Evolutionary conservation across 148 eudicot species (phyloP).

Genomic region (Chenopodium album): DNA sequence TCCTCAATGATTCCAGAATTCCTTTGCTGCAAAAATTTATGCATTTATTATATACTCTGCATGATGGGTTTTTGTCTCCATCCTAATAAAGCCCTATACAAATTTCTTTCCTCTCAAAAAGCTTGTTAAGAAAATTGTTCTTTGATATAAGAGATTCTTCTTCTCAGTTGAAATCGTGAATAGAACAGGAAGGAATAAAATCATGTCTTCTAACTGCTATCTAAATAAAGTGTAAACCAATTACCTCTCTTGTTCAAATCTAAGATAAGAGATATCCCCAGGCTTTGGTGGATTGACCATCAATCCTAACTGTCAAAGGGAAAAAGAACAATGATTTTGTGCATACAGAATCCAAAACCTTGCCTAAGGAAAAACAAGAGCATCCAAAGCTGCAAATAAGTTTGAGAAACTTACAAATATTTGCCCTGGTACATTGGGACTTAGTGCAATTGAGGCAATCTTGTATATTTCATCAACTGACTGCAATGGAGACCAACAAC

Average conservation of each 20-base stretch:
- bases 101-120: neutral
- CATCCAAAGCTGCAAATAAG: neutral
- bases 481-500: constrained; percentile 42
- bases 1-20: constrained; percentile 81
- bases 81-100: neutral
- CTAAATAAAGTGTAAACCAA: neutral
- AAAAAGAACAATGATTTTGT: constrained; percentile 13
- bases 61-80: neutral
- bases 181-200: neutral
- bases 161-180: neutral
- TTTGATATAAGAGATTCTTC: neutral
- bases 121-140: neutral
- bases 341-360: neutral
- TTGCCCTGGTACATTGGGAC: constrained; percentile 94
- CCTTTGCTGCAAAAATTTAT: constrained; percentile 70
- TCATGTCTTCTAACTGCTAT: neutral
- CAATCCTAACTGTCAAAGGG: constrained; percentile 66
- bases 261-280: constrained; percentile 82
- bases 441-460: constrained; percentile 85
- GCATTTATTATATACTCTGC: too few species aligned
- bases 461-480: constrained; percentile 95
- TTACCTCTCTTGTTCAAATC: constrained; percentile 80
- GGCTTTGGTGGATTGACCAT: constrained; percentile 96
- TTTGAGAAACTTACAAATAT: constrained; percentile 68
- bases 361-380: neutral